Percentiles rank a stretch among this genome's conserved stretches.
These are phyloP conservation scores for Apophysomyces variabilis DNA, from an alignment of 371 early-diverging fungal species.

Conservation along the genomic window DNA sequence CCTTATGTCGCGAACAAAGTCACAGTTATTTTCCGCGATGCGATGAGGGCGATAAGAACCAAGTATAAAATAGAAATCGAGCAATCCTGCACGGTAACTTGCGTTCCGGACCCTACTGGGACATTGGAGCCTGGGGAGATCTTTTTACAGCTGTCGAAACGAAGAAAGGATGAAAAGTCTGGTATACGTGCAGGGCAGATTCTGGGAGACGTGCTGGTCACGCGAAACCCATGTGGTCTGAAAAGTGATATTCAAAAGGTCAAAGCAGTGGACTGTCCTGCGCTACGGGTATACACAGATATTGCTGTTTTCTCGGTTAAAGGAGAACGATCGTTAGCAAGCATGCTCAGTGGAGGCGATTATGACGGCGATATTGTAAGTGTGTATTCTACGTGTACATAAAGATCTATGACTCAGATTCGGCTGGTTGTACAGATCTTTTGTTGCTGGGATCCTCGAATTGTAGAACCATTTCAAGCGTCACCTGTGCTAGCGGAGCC, in stretches of 20 bases:
- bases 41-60: conserved; percentile 8
- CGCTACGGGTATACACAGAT: conserved; percentile 23
- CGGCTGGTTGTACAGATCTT: conserved; percentile 17
- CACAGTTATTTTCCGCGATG: conserved; percentile 16
- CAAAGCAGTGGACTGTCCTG: conserved; percentile 20
- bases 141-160: conserved; percentile 24
- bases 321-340: conserved; percentile 23
- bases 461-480: conserved; percentile 17
- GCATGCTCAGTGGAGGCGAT: conserved; percentile 28
- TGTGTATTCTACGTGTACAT: background rate
- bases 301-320: conserved; percentile 26
- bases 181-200: conserved; percentile 22
- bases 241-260: conserved; percentile 28
- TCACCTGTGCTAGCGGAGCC: conserved; percentile 9
- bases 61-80: conserved; percentile 22
- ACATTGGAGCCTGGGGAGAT: conserved; percentile 20
- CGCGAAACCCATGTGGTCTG: conserved; percentile 27
- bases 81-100: conserved; percentile 21
- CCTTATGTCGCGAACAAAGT: conserved; percentile 18
- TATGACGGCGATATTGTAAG: conserved; percentile 34
- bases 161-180: conserved; percentile 20
- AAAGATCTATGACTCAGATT: too few relatives aligned
- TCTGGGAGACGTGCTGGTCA: conserved; percentile 23
- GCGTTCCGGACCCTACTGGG: conserved; percentile 30
- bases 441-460: conserved; percentile 31